Base-by-base conservation (phyloP, 768 basidiomycete species). In the Mycena capillaripes region DNA sequence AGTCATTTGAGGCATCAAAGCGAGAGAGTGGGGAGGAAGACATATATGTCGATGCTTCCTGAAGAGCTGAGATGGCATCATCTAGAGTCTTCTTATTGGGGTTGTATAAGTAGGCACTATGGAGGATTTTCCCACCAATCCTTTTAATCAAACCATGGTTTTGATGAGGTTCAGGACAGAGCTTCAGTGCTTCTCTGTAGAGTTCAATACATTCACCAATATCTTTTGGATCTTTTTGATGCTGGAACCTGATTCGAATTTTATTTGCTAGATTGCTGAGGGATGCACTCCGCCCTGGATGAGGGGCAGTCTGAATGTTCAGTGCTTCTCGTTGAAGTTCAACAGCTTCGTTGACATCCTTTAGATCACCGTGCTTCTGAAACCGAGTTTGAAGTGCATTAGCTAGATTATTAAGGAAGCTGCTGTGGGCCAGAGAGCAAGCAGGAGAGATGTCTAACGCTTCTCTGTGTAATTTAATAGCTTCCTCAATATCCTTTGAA, bases 161-260 rank as follows among this genome's bases (percentile, higher is more conserved):
- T n/a, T n/a, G n/a, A n/a, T n/a, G n/a, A n/a, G n/a, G n/a, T n/a
- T n/a, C n/a, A n/a, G n/a, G n/a, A n/a, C n/a, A n/a, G n/a, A n/a
- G n/a, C n/a, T n/a, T n/a, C n/a, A n/a, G n/a, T n/a, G 42, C 42
- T 44, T 44, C 19, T 44, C 42, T 44, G 42, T 9, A 9, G 42
- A 44, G 42, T 44, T 21, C 42, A 44, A 44, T 62, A 34, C 36
- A 21, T 3, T 76, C 57, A n/a, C 80, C 77, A 19, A 82, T 70
- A n/a, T 79, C 80, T 23, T 72, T 67, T 25, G 38, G 56, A 19
- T 76, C 76, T 11, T 79, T 76, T 72, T 76, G 79, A 3, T 77
- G 77, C 25, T 79, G 57, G 59, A 78, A 71, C 23, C 80, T 77
- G 6, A 70, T 70, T 50, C 48, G 74, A 53, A 79, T 53, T 21